Conservation (phyloP, 306 rosid genomes). For the Cucurbita ficifolia region DNA sequence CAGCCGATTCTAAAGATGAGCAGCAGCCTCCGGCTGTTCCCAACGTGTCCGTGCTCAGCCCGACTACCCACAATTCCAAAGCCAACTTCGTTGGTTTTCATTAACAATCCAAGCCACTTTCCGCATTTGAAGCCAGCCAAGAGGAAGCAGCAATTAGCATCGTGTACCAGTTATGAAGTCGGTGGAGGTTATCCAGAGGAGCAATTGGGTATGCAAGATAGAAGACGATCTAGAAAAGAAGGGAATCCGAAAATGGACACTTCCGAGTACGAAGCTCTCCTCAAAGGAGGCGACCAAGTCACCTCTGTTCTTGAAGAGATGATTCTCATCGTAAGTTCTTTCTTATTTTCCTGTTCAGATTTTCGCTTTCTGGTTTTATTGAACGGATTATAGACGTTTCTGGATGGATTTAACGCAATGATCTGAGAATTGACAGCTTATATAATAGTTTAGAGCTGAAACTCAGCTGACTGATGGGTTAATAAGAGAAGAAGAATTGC, state of each 20-base stretch:
- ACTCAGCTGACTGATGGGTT: background rate
- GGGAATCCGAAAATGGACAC: conserved; percentile 14
- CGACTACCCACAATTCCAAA: background rate
- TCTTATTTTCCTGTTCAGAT: background rate
- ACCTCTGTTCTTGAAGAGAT: conserved; percentile 76
- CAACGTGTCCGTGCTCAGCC: background rate
- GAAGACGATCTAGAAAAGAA: conserved; percentile 4
- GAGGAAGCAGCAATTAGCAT: background rate
- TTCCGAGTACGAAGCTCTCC: conserved; percentile 50
- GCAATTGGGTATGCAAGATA: conserved; percentile 13
- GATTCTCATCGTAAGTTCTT: conserved; percentile 43
- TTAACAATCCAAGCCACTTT: background rate
- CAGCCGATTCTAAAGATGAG: background rate
- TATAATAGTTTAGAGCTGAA: background rate
- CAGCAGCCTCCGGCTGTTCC: background rate
- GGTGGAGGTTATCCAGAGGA: conserved; percentile 60
- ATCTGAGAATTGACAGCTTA: background rate
- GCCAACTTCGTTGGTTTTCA: background rate
- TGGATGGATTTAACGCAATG: background rate
- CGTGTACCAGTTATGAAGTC: conserved; percentile 42
- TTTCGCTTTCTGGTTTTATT: background rate
- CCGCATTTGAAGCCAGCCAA: conserved; percentile 12
- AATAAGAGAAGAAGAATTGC: background rate
- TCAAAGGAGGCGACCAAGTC: conserved; percentile 85
- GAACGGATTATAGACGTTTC: background rate